Evolutionary conservation across 352 stramenopile genomes (phyloP), one percentile per base, ranked within the genome.

Genomic region (Pythium coloratum): DNA sequence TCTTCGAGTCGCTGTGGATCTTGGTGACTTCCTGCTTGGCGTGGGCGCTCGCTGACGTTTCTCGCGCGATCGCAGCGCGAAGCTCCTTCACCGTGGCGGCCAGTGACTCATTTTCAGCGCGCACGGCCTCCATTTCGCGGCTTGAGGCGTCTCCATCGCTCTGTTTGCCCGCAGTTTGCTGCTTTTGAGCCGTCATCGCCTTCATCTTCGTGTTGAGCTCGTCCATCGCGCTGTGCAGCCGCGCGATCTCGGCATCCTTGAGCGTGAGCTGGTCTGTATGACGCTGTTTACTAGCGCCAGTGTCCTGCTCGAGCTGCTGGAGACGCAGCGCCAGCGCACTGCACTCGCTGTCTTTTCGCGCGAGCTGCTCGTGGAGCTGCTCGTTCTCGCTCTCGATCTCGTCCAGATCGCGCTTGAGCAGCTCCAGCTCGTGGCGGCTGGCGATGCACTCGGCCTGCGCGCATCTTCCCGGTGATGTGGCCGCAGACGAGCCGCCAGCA

Each of bases 361-460:
- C 72, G 47, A 89, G 59, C 44, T 82, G 70, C 14, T 92, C 84
- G 62, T 89, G 77, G n/a, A 92, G 73, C 69, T 83, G 69, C 50
- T 91, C 81, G 56, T 80, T 87, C 65, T 94, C 82, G 56, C 71
- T 57, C 70, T 83, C 77, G 10, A 92, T 49, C 70, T 90, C 82
- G 26, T 87, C 69, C 16, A 90, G 59, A 59, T 94, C 83, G 46
- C 81, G 75, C 6, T 72, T 70, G 26, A 90, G 63, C 12, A 89
- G 73, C 67, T 80, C 81, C 59, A 92, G 66, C 68, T 92, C 86
- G 59, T 94, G 71, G 18, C 80, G 81, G 36, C 85, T 67, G 30
- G 81, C 81, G 38, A 84, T 85, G 63, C 86, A 94, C 64, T 91
- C 82, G 2, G 79, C 67, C 26, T 82, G 76, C 30, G 69, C 44